These are phyloP conservation scores for Talaromyces funiculosus DNA, from an alignment of 2,329 filamentous ascomycete species.

Conservation along the genomic window DNA sequence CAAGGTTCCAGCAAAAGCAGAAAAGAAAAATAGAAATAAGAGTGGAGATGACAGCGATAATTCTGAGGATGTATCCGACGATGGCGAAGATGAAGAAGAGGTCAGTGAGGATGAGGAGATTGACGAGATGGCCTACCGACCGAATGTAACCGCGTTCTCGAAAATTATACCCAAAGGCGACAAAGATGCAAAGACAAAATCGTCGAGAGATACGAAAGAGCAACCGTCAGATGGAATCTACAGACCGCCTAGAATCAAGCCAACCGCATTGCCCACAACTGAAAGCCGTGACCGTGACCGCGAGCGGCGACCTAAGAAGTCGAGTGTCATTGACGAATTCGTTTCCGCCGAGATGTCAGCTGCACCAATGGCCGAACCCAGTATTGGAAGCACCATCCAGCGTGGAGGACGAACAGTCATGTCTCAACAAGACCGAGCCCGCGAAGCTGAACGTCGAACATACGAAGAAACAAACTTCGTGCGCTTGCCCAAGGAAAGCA, in stretches of 20 bases:
- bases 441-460: constrained; percentile 69
- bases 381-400: constrained; percentile 84
- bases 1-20: constrained; percentile 23
- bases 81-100: constrained; percentile 48
- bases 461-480: constrained; percentile 94
- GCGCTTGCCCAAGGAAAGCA: constrained; percentile 76
- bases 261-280: constrained; percentile 70
- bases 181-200: constrained; percentile 19
- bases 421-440: constrained; percentile 67
- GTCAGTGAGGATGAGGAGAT: constrained; percentile 44
- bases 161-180: constrained; percentile 32
- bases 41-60: constrained; percentile 46
- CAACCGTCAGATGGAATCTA: constrained; percentile 64
- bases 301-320: constrained; percentile 57
- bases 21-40: constrained; percentile 27
- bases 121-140: constrained; percentile 58
- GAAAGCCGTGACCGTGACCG: constrained; percentile 51
- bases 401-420: constrained; percentile 73
- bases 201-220: constrained; percentile 22
- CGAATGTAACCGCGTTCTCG: constrained; percentile 49
- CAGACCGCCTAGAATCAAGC: constrained; percentile 79
- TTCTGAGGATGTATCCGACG: constrained; percentile 32
- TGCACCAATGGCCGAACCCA: constrained; percentile 77
- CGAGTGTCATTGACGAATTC: constrained; percentile 86
- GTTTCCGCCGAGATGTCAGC: constrained; percentile 75